A percentile compares a stretch with the other conserved stretches of the same genome.
Evolutionary conservation across 1,284 basidiomycete genomes (phyloP).

Genomic region (Clitocybe nebularis): DNA sequence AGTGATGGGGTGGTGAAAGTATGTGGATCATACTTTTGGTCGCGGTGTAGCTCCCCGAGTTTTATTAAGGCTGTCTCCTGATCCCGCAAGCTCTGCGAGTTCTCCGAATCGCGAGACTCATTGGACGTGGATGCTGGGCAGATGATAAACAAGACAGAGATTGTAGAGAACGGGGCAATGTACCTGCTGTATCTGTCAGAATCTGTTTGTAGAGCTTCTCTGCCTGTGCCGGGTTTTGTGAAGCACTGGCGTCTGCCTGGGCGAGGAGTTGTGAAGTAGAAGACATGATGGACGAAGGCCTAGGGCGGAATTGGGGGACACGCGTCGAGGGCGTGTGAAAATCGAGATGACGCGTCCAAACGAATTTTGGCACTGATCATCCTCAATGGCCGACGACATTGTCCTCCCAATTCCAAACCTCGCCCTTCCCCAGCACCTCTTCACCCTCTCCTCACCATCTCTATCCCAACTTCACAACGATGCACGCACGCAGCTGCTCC

Average conservation of each 20-base stretch:
- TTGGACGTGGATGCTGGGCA: constrained; percentile 25
- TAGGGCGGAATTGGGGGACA: no score
- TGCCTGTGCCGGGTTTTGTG: constrained; percentile 46
- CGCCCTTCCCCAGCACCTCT: constrained; percentile 73
- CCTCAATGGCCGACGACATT: constrained; percentile 77
- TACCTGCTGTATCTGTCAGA: constrained; percentile 37
- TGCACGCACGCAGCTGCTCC: constrained; percentile 64
- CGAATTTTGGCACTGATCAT: constrained; percentile 9
- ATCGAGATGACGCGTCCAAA: constrained; percentile 29
- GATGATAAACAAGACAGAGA: constrained; percentile 4
- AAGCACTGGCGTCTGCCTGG: constrained; percentile 42
- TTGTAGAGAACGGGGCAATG: neutral
- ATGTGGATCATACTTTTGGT: constrained; percentile 64
- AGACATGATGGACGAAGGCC: no score
- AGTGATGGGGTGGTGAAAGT: no score
- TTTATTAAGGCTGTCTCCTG: constrained; percentile 87
- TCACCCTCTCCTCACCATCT: constrained; percentile 62
- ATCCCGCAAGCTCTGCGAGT: constrained; percentile 64
- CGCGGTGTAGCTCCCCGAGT: constrained; percentile 86
- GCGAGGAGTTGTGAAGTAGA: constrained; percentile 45
- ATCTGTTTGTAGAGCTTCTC: constrained; percentile 72
- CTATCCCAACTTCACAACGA: constrained; percentile 64
- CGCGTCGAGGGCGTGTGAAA: constrained; percentile 41
- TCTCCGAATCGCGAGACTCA: constrained; percentile 28
- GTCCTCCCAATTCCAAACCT: constrained; percentile 86